Percentiles rank a stretch among this genome's conserved stretches.
phyloP scores from a whole-genome alignment of 352 stramenopile species.

The Phytophthora foliorum region DNA sequence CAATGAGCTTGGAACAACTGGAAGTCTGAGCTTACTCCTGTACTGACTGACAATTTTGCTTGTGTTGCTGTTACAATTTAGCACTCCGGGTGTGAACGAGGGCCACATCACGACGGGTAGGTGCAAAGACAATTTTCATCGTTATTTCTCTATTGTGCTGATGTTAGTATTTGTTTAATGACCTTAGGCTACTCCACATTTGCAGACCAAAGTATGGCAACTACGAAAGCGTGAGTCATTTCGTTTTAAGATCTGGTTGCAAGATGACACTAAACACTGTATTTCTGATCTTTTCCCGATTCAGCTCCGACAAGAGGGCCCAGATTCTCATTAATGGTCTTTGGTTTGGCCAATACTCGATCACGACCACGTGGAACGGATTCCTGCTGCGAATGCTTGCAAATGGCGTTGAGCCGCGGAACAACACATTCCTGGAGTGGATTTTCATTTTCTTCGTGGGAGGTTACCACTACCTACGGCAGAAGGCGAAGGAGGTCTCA shows the following conservation, averaged over 20 bases:
- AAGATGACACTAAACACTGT: neutral
- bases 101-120: slow-evolving; percentile 29
- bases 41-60: neutral
- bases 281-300: neutral
- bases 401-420: slow-evolving; percentile 73
- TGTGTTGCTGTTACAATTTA: slow-evolving; percentile 1
- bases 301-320: slow-evolving; percentile 50
- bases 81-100: slow-evolving; percentile 18
- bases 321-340: slow-evolving; percentile 70
- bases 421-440: slow-evolving; percentile 71
- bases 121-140: slow-evolving; percentile 1
- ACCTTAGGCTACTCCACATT: slow-evolving; percentile 54
- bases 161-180: neutral
- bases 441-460: slow-evolving; percentile 58
- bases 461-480: slow-evolving; percentile 35
- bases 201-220: slow-evolving; percentile 22
- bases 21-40: neutral
- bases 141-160: neutral
- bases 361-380: slow-evolving; percentile 67
- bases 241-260: neutral
- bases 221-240: slow-evolving; percentile 34
- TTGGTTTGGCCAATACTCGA: slow-evolving; percentile 63
- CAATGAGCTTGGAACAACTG: neutral
- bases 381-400: slow-evolving; percentile 59
- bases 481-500: slow-evolving; percentile 35